These are phyloP conservation scores for Striga asiatica DNA, from an alignment of 257 asterid genomes.

Conservation along the genomic window DNA sequence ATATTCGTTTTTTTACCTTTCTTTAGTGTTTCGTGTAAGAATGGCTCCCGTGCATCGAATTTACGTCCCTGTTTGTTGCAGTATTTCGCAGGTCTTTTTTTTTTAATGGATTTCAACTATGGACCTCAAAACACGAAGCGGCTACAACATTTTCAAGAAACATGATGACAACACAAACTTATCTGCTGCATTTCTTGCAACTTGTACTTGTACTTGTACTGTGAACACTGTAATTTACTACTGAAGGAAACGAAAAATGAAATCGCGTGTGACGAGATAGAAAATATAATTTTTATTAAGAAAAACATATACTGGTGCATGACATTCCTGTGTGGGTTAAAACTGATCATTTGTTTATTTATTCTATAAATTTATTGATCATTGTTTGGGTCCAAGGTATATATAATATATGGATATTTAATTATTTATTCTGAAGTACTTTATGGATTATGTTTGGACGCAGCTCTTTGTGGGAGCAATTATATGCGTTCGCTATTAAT, in stretches of 20 bases:
- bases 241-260: slow-evolving; percentile 1
- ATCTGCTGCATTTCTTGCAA: not conserved
- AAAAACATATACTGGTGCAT: slow-evolving; percentile 13
- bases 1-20: too few species aligned
- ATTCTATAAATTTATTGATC: not conserved
- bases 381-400: not conserved
- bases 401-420: not conserved
- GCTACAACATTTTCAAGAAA: not conserved
- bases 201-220: slow-evolving; percentile 7
- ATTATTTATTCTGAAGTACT: too few species aligned
- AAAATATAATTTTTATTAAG: not conserved
- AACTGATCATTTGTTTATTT: not conserved
- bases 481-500: too few species aligned
- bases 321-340: slow-evolving; percentile 2
- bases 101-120: not conserved
- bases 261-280: slow-evolving; percentile 11
- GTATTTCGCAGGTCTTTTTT: slow-evolving; percentile 11
- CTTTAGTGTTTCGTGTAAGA: too few species aligned
- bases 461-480: too few species aligned
- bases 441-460: too few species aligned
- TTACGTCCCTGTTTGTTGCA: not conserved
- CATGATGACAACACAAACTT: too few species aligned
- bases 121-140: not conserved
- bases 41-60: not conserved
- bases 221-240: slow-evolving; percentile 1